phyloP scores from a whole-genome alignment of 345 rosid species.

The Hirschfeldia incana region DNA sequence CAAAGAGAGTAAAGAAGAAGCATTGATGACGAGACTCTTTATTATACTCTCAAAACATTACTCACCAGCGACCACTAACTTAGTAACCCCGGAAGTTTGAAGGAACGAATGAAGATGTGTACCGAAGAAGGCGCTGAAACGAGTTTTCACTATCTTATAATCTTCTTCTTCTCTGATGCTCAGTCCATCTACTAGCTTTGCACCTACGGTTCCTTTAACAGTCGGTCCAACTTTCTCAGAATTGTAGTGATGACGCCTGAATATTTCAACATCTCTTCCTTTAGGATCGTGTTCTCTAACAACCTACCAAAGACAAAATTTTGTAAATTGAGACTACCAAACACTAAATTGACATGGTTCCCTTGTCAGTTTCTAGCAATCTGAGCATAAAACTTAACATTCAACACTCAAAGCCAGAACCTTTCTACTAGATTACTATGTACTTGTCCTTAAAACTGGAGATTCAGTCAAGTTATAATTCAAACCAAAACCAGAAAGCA shows the following conservation, averaged over 20 bases:
- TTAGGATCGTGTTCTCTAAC: conserved; percentile 75
- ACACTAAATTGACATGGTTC: background rate
- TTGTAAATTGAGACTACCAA: background rate
- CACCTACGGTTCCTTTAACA: conserved; percentile 60
- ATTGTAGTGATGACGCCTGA: conserved; percentile 61
- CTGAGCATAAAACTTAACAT: background rate
- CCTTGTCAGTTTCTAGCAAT: conserved; percentile 2
- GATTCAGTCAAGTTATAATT: background rate
- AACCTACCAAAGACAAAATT: conserved; percentile 47
- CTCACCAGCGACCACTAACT: conserved; percentile 65
- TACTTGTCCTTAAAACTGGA: background rate
- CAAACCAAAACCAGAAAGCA: background rate
- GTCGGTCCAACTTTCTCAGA: conserved; percentile 58
- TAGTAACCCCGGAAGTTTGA: conserved; percentile 48
- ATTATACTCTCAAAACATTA: conserved; percentile 14
- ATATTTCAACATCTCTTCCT: conserved; percentile 84
- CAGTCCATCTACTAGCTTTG: conserved; percentile 71
- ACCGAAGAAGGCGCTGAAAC: conserved; percentile 85
- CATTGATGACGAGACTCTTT: background rate
- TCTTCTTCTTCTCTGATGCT: conserved; percentile 71
- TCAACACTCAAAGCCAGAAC: background rate
- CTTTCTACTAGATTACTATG: background rate
- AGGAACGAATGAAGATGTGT: conserved; percentile 76
- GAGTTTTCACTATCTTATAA: conserved; percentile 78
- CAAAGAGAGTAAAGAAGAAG: background rate